These are phyloP conservation scores for Samsoniella hepiali DNA, from an alignment of 2,329 filamentous ascomycete species.

Conservation along the genomic window DNA sequence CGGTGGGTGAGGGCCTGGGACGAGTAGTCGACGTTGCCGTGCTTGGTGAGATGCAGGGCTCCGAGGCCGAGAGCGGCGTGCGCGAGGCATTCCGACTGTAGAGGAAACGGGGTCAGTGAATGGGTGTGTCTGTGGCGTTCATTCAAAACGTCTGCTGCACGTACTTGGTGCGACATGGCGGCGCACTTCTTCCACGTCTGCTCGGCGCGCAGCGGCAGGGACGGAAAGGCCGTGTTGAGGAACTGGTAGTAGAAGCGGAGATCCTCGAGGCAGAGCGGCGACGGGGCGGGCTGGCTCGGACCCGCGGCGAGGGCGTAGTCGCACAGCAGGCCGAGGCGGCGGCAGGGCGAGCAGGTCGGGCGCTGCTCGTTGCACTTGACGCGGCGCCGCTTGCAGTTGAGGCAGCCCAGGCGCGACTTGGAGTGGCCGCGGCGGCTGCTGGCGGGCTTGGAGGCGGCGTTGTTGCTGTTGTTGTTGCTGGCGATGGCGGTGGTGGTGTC, in stretches of 20 bases:
- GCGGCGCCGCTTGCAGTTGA: slow-evolving; percentile 32
- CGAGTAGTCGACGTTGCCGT: slow-evolving; percentile 27
- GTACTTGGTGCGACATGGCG: slow-evolving; percentile 34
- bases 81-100: slow-evolving; percentile 36
- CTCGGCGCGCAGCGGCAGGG: slow-evolving; percentile 33
- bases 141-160: background rate
- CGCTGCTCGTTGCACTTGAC: slow-evolving; percentile 33
- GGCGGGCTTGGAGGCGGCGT: background rate
- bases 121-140: background rate
- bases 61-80: slow-evolving; percentile 38
- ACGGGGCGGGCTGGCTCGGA: slow-evolving; percentile 16
- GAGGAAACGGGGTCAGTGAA: background rate
- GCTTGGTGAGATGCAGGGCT: slow-evolving; percentile 36
- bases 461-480: background rate
- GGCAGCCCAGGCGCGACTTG: slow-evolving; percentile 33
- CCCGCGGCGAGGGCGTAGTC: slow-evolving; percentile 28
- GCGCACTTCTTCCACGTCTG: slow-evolving; percentile 35
- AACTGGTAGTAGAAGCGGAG: slow-evolving; percentile 52
- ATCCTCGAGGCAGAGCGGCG: slow-evolving; percentile 39
- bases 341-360: slow-evolving; percentile 31
- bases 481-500: background rate
- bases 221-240: slow-evolving; percentile 40
- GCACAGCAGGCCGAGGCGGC: slow-evolving; percentile 33
- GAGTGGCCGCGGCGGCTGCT: slow-evolving; percentile 24
- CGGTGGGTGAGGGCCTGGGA: slow-evolving; percentile 34